These are phyloP conservation scores for Heterococcus sp. DNA, from an alignment of 108 stramenopile species.

Conservation along the genomic window DNA sequence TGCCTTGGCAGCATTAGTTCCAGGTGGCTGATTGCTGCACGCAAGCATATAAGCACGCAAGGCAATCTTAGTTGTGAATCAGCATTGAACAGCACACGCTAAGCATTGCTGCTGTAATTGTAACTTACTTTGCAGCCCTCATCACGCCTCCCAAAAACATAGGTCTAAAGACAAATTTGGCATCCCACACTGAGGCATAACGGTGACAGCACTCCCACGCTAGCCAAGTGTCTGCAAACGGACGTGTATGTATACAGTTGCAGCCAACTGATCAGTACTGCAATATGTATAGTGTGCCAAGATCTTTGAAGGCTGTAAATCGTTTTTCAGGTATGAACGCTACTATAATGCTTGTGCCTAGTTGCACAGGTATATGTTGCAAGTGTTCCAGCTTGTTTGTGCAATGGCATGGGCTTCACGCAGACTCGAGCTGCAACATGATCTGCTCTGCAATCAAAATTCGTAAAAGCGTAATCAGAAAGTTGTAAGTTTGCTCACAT, in stretches of 20 bases:
- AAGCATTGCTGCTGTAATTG: neutral
- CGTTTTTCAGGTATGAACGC: no score
- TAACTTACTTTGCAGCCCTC: constrained; percentile 15
- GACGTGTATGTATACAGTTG: neutral
- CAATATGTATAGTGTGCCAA: neutral
- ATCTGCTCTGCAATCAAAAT: no score
- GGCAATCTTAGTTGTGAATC: neutral
- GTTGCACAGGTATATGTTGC: no score
- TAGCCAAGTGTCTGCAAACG: constrained; percentile 16
- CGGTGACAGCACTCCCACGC: constrained; percentile 25
- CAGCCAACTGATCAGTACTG: neutral
- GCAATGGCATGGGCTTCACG: no score
- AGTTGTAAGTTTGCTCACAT: no score
- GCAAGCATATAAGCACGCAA: neutral
- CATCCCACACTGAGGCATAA: constrained; percentile 22
- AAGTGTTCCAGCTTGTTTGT: no score
- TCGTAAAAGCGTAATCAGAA: neutral
- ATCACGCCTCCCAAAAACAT: constrained; percentile 31
- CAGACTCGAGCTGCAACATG: no score
- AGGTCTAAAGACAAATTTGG: constrained; percentile 21
- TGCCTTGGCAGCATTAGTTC: neutral
- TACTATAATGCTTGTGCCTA: no score
- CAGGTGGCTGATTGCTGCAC: constrained; percentile 28
- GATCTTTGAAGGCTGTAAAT: no score
- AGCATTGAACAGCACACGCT: neutral